phyloP scores from a whole-genome alignment of 2,329 filamentous ascomycete species.

The Dothistroma septosporum region DNA sequence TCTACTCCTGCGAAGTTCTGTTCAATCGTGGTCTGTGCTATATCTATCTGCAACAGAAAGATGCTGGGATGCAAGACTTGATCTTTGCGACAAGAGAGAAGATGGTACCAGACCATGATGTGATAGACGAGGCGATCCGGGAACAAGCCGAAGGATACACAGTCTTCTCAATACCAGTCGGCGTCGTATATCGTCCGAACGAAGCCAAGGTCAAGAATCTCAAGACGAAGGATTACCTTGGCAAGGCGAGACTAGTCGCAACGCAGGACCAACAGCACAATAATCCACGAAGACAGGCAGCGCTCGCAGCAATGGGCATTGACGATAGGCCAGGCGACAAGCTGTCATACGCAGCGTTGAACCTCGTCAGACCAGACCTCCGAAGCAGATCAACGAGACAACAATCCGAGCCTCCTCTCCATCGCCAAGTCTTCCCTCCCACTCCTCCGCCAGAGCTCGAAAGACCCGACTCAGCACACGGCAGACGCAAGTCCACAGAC shows the following conservation, averaged over 20 bases:
- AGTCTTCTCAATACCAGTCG: conserved; percentile 96
- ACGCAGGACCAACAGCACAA: conserved; percentile 44
- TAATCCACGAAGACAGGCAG: conserved; percentile 31
- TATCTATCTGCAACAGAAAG: conserved; percentile 90
- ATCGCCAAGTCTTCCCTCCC: conserved; percentile 85
- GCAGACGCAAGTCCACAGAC: conserved; percentile 37
- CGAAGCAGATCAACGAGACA: conserved; percentile 65
- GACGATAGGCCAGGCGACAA: conserved; percentile 81
- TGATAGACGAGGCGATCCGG: conserved; percentile 93
- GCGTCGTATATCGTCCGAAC: conserved; percentile 90
- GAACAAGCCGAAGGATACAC: conserved; percentile 97
- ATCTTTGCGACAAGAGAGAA: conserved; percentile 91
- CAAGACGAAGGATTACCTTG: conserved; percentile 95
- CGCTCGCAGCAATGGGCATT: conserved; percentile 48
- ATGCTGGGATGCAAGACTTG: conserved; percentile 86
- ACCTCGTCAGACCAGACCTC: conserved; percentile 83
- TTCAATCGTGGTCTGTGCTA: conserved; percentile 98
- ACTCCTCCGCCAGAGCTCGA: conserved; percentile 94
- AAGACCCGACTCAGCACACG: conserved; percentile 26
- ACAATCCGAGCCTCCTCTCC: conserved; percentile 76
- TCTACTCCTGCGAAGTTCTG: conserved; percentile 94
- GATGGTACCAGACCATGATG: conserved; percentile 90
- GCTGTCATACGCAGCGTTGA: conserved; percentile 86
- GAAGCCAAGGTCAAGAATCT: conserved; percentile 97
- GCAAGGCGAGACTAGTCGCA: conserved; percentile 89